A percentile compares a stretch with the other conserved stretches of the same genome.
Conservation (phyloP, 306 rosid genomes). For the Vigna mungo region DNA sequence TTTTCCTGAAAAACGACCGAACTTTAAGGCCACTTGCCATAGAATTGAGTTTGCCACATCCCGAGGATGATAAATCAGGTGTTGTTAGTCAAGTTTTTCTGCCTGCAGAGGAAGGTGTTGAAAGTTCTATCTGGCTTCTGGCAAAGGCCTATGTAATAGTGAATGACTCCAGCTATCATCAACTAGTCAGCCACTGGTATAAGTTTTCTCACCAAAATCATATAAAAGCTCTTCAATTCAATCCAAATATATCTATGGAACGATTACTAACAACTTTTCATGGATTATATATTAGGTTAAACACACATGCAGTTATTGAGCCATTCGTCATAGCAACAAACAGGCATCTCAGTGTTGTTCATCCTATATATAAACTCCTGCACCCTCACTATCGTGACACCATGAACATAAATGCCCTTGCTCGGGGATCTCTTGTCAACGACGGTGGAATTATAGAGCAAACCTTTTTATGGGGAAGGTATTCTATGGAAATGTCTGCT, state of each 20-base stretch:
- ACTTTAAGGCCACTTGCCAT: slow-evolving; percentile 71
- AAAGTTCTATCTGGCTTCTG: slow-evolving; percentile 60
- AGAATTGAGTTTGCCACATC: slow-evolving; percentile 69
- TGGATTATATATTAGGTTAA: slow-evolving; percentile 53
- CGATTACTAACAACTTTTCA: background rate
- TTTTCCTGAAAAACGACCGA: slow-evolving; percentile 60
- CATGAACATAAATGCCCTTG: slow-evolving; percentile 51
- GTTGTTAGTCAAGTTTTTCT: slow-evolving; percentile 56
- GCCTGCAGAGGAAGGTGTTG: slow-evolving; percentile 66
- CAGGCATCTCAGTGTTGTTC: slow-evolving; percentile 44
- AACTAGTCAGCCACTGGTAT: slow-evolving; percentile 73
- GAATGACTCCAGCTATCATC: slow-evolving; percentile 69
- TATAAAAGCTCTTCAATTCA: background rate
- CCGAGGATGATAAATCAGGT: slow-evolving; percentile 61
- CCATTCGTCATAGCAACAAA: slow-evolving; percentile 58
- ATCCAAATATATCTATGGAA: background rate
- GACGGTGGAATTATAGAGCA: slow-evolving; percentile 43
- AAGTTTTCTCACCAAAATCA: background rate
- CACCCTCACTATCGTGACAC: slow-evolving; percentile 55
- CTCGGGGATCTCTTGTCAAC: slow-evolving; percentile 37
- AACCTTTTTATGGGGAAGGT: slow-evolving; percentile 45
- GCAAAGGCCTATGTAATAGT: slow-evolving; percentile 76
- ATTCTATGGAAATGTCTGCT: slow-evolving; percentile 50
- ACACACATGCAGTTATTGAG: slow-evolving; percentile 75
- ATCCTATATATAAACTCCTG: slow-evolving; percentile 46